Percentiles rank a stretch among this genome's conserved stretches.
phyloP scores from a whole-genome alignment of 1,284 basidiomycete species.

The Irpex sp. region DNA sequence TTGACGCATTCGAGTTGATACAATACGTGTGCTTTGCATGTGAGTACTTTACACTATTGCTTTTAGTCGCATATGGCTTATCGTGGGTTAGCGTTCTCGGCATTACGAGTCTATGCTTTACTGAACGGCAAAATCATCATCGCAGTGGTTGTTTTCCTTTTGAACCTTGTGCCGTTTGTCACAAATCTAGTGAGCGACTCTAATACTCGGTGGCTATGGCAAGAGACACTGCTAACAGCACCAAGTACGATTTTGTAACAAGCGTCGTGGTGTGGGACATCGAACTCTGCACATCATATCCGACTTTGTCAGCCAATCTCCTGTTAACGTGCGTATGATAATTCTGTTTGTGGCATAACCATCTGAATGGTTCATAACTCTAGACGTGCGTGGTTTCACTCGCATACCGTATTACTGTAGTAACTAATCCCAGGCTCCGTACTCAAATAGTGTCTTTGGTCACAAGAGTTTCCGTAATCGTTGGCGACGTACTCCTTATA shows the following conservation, averaged over 20 bases:
- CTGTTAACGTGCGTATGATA: not conserved
- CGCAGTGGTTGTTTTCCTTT: not conserved
- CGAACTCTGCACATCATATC: not conserved
- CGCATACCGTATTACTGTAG: too few relatives aligned
- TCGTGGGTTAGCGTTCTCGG: not conserved
- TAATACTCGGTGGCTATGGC: not conserved
- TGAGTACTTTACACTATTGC: not conserved
- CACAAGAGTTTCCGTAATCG: not conserved
- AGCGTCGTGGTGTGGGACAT: not conserved
- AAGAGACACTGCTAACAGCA: not conserved
- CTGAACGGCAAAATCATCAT: not conserved
- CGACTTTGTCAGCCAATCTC: not conserved
- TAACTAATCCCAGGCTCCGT: not conserved
- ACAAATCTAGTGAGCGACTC: not conserved
- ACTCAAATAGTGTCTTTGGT: not conserved
- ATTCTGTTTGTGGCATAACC: not conserved
- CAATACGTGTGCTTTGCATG: not conserved
- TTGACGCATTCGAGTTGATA: not conserved
- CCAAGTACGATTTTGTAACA: not conserved
- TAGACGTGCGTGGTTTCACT: not conserved
- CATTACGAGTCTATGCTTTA: not conserved
- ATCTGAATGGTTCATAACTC: not conserved
- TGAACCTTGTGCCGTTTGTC: not conserved
- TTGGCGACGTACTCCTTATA: not conserved
- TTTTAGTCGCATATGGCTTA: not conserved